Percentiles rank a stretch among this genome's conserved stretches.
These are phyloP conservation scores for Dunaliella primolecta DNA, from an alignment of 139 green algal genomes.

Conservation along the genomic window DNA sequence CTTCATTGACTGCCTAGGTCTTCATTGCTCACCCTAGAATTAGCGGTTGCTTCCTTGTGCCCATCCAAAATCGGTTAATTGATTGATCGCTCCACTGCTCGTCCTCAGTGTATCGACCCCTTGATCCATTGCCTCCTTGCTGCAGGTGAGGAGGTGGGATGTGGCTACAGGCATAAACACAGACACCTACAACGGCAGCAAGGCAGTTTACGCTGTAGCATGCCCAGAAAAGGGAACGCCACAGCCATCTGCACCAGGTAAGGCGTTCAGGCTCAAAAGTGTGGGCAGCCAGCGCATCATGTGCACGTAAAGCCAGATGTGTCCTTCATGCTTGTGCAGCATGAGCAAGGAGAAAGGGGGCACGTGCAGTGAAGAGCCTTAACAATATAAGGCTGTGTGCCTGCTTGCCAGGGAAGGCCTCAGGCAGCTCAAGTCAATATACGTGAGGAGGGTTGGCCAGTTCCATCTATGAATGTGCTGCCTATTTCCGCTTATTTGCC, in stretches of 20 bases:
- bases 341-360: not conserved
- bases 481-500: no score
- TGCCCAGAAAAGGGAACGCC: conserved; percentile 9
- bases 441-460: no score
- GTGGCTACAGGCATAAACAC: conserved; percentile 35
- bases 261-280: not conserved
- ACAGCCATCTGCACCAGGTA: conserved; percentile 12
- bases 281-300: not conserved
- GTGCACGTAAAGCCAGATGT: not conserved
- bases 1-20: no score
- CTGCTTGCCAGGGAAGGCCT: no score
- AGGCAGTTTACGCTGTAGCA: conserved; percentile 66
- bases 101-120: no score
- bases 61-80: no score
- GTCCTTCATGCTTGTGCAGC: not conserved
- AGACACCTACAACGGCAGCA: conserved; percentile 67
- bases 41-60: no score
- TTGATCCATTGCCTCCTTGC: not conserved
- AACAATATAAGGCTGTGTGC: not conserved
- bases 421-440: no score
- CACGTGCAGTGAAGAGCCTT: not conserved
- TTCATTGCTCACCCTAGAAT: no score
- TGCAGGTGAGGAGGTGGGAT: conserved; percentile 70
- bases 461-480: no score
- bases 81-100: no score